phyloP scores from a whole-genome alignment of 2,329 filamentous ascomycete genomes.

The Penicillium sp. region DNA sequence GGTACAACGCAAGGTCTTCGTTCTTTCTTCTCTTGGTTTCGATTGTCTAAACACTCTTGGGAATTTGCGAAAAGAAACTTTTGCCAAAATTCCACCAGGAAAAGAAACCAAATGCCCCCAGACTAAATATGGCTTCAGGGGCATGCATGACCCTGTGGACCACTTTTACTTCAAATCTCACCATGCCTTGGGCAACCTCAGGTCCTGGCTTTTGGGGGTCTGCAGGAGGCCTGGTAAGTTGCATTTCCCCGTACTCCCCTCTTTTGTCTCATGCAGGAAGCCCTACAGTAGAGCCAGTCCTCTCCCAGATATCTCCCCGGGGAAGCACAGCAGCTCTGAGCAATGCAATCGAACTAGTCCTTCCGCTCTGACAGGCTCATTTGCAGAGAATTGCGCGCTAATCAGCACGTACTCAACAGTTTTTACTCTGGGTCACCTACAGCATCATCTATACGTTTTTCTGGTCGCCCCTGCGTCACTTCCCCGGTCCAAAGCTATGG shows the following conservation, averaged over 20 bases:
- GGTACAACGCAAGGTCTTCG: neutral
- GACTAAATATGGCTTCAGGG: slow-evolving; percentile 6
- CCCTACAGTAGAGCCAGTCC: slow-evolving; percentile 6
- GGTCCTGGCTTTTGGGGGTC: slow-evolving; percentile 14
- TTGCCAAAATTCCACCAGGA: neutral
- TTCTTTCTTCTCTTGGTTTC: neutral
- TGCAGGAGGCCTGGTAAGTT: slow-evolving; percentile 23
- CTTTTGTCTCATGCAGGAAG: slow-evolving; percentile 12
- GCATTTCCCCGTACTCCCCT: slow-evolving; percentile 13
- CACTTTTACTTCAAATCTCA: neutral
- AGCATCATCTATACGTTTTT: slow-evolving; percentile 20
- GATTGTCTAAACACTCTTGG: neutral
- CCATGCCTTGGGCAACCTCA: slow-evolving; percentile 11
- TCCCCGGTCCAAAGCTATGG: slow-evolving; percentile 32
- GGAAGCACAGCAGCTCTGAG: neutral
- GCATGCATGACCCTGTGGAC: slow-evolving; percentile 1
- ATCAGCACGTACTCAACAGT: neutral
- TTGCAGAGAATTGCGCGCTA: neutral
- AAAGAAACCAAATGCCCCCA: neutral
- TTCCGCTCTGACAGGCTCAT: neutral
- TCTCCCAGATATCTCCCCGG: neutral
- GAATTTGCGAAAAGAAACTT: neutral
- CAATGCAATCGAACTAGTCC: neutral
- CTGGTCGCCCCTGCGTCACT: slow-evolving; percentile 25
- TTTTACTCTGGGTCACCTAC: slow-evolving; percentile 1